These are phyloP conservation scores for Mangifera indica DNA, from an alignment of 345 rosid genomes.

Conservation along the genomic window DNA sequence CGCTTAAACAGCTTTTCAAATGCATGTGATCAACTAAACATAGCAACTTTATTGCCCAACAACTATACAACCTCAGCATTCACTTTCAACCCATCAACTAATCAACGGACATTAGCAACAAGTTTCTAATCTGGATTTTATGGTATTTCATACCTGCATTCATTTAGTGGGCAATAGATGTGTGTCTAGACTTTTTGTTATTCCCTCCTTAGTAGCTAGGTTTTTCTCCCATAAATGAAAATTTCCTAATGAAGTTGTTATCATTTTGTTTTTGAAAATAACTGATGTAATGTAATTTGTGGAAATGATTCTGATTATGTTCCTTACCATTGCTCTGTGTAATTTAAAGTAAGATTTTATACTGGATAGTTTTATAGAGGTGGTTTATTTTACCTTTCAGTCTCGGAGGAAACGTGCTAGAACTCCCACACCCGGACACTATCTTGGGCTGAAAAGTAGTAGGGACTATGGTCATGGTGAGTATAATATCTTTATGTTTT, in stretches of 20 bases:
- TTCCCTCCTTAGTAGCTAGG: slow-evolving; percentile 17
- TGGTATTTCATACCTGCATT: slow-evolving; percentile 63
- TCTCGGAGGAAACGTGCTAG: slow-evolving; percentile 96
- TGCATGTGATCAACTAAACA: slow-evolving; percentile 86
- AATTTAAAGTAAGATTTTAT: neutral
- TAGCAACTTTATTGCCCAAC: slow-evolving; percentile 86
- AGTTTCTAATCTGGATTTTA: slow-evolving; percentile 69
- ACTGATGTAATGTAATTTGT: neutral
- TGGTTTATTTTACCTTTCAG: slow-evolving; percentile 48
- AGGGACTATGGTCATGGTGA: slow-evolving; percentile 60
- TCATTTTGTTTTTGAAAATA: neutral
- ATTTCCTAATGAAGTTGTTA: neutral
- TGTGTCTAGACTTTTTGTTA: slow-evolving; percentile 29
- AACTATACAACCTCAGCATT: slow-evolving; percentile 77
- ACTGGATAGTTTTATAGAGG: slow-evolving; percentile 14
- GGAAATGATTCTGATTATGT: slow-evolving; percentile 21
- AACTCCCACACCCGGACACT: slow-evolving; percentile 98
- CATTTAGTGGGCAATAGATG: slow-evolving; percentile 33
- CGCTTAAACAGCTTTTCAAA: slow-evolving; percentile 97
- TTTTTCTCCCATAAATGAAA: slow-evolving; percentile 13
- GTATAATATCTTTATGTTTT: slow-evolving; percentile 7
- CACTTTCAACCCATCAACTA: slow-evolving; percentile 92
- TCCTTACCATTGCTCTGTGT: neutral
- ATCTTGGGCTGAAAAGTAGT: slow-evolving; percentile 88
- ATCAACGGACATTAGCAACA: slow-evolving; percentile 96